Evolutionary conservation across 2,329 filamentous ascomycete genomes (phyloP).

Genomic region (Ascochyta pisi): DNA sequence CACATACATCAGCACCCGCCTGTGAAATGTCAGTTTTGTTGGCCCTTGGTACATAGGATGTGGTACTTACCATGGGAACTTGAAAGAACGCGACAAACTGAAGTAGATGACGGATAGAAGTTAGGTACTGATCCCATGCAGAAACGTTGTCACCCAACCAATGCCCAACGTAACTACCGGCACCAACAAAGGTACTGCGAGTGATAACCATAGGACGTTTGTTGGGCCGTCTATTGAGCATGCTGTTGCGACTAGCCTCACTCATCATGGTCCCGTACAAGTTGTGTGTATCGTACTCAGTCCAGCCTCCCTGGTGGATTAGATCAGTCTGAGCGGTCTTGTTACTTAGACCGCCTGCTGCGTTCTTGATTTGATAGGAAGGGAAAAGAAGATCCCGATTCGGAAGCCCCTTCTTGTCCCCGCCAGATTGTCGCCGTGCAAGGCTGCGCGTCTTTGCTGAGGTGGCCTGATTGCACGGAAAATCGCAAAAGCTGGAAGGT

Average conservation of each 20-base stretch:
- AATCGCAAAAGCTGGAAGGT: constrained; percentile 43
- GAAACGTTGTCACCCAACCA: constrained; percentile 64
- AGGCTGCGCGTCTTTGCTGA: constrained; percentile 24
- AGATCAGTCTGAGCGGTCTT: constrained; percentile 69
- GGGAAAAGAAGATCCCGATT: constrained; percentile 69
- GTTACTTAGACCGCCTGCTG: constrained; percentile 53
- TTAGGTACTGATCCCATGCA: constrained; percentile 53
- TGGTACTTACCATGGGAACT: constrained; percentile 49
- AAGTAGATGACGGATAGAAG: constrained; percentile 50
- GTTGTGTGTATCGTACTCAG: constrained; percentile 78
- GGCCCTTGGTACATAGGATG: neutral
- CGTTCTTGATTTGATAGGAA: constrained; percentile 70
- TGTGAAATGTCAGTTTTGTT: constrained; percentile 6
- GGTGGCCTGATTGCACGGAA: constrained; percentile 55
- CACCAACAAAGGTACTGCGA: constrained; percentile 77
- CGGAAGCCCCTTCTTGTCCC: constrained; percentile 63
- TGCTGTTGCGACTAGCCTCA: constrained; percentile 67
- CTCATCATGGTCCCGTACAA: constrained; percentile 81
- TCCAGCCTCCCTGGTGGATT: constrained; percentile 69
- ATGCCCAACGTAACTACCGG: constrained; percentile 65
- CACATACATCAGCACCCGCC: constrained; percentile 71
- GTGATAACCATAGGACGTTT: constrained; percentile 75
- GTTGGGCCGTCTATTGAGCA: constrained; percentile 70
- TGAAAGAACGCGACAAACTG: constrained; percentile 57
- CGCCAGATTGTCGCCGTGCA: constrained; percentile 23